Base-by-base conservation (phyloP, 768 basidiomycete species). In the Hebeloma cylindrosporum region DNA sequence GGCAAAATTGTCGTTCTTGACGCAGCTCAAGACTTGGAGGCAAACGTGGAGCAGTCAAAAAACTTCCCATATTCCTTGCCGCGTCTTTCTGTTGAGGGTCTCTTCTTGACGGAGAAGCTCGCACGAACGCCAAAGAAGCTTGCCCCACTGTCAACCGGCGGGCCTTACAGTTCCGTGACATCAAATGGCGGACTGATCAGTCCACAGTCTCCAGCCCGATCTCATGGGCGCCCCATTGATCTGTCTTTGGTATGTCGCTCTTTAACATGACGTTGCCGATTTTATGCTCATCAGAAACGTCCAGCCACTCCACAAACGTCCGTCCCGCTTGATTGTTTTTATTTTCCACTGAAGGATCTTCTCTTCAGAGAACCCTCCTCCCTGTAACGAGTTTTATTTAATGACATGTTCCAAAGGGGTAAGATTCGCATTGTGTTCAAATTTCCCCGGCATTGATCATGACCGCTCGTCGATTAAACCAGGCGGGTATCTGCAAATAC, bases 371-470 rank as follows among this genome's bases (percentile, higher is more conserved):
- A 79, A 75, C 47, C 88, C 88, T 25, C 88, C 88, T 10, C 88
- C 88, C 13, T 90, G 88, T 70, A 91, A 90, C 56, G 87, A 90
- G 65, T 78, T 81, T 59, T 91, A 91, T 63, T 66, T 90, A 55
- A 87, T 89, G 83, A 74, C 74, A 30, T 90, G 88, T 67, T 85
- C 84, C 43, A 88, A 88, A 72, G 85, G 84, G 66, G 82, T 80
- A 56, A 52, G 74, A 61, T 16, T 45, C 18, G 3, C 11, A 31
- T n/a, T 20, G 10, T 39, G 26, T 13, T 29, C n/a, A 41, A 13
- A 22, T 21, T 14, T 26, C 17, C 37, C 20, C 14, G 7, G 5
- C 20, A 5, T 25, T 23, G 36, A 23, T 33, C n/a, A 7, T 27
- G 20, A 23, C 3, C 22, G 25, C 21, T 43, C 38, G 40, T 22